Percentiles rank a stretch among this genome's conserved stretches.
Conservation (phyloP, 148 eudicot genomes). For the Arbutus unedo region DNA sequence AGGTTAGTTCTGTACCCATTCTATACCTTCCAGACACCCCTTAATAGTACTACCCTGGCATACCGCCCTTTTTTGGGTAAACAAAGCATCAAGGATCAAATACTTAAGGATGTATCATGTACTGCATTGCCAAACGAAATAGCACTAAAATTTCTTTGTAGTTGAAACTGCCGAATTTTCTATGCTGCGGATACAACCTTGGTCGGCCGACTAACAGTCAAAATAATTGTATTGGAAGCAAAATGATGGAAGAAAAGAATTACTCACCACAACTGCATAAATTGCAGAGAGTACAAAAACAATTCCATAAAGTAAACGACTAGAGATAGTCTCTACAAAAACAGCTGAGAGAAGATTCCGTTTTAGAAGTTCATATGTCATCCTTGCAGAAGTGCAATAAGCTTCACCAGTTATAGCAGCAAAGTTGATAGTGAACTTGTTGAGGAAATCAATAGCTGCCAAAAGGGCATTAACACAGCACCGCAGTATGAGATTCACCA, state of each 20-base stretch:
- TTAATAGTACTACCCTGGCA: not conserved
- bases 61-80: not conserved
- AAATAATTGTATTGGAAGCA: not conserved
- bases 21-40: not conserved
- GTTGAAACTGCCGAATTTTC: not conserved
- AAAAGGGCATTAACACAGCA: slow-evolving; percentile 68
- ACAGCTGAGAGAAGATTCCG: slow-evolving; percentile 93
- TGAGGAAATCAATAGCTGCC: slow-evolving; percentile 69
- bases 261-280: slow-evolving; percentile 81
- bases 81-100: not conserved
- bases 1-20: not conserved
- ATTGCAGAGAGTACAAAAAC: slow-evolving; percentile 72
- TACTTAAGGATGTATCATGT: not conserved
- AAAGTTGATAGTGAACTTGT: slow-evolving; percentile 90
- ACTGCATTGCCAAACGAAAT: not conserved
- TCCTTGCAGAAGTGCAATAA: slow-evolving; percentile 82
- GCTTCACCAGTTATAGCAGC: slow-evolving; percentile 98
- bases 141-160: not conserved
- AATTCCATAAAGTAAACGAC: slow-evolving; percentile 74
- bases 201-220: not conserved
- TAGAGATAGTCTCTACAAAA: slow-evolving; percentile 89
- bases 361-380: slow-evolving; percentile 87
- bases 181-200: not conserved
- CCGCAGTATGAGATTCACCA: slow-evolving; percentile 56
- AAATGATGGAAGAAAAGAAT: not conserved